A percentile compares a stretch with the other conserved stretches of the same genome.
These are phyloP conservation scores for Colletotrichum scovillei DNA, from an alignment of 2,329 filamentous ascomycete species.

Conservation along the genomic window DNA sequence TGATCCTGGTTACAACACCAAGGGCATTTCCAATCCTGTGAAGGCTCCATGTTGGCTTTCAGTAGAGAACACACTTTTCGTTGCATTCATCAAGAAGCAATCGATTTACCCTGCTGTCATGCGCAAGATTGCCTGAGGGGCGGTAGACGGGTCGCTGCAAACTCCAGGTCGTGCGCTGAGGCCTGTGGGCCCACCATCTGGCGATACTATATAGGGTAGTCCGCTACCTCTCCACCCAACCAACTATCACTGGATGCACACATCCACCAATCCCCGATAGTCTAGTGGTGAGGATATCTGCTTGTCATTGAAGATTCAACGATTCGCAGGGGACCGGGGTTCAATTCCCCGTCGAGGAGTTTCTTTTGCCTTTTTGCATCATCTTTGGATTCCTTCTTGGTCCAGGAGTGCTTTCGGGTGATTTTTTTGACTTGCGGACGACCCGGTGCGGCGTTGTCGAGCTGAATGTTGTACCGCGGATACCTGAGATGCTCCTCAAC, in stretches of 20 bases:
- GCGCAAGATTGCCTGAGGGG: neutral
- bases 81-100: neutral
- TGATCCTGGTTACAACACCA: neutral
- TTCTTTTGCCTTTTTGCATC: neutral
- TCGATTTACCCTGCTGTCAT: neutral
- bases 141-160: neutral
- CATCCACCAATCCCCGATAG: neutral
- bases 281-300: neutral
- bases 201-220: rapidly evolving
- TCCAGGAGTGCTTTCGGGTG: too few relatives aligned
- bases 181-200: neutral
- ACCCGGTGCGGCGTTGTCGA: too few relatives aligned
- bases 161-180: too few relatives aligned
- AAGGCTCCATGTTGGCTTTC: neutral
- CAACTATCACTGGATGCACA: neutral
- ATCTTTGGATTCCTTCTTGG: too few relatives aligned
- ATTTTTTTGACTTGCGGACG: too few relatives aligned
- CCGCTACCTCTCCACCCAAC: rapidly evolving
- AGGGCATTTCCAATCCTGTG: neutral
- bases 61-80: neutral
- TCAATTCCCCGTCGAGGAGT: constrained; percentile 2
- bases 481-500: too few relatives aligned
- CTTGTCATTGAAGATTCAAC: neutral
- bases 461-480: too few relatives aligned
- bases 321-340: neutral